A percentile compares a stretch with the other conserved stretches of the same genome.
Evolutionary conservation across 192 early-diverging fungal genomes (phyloP).

Genomic region (Coemansia sp.): DNA sequence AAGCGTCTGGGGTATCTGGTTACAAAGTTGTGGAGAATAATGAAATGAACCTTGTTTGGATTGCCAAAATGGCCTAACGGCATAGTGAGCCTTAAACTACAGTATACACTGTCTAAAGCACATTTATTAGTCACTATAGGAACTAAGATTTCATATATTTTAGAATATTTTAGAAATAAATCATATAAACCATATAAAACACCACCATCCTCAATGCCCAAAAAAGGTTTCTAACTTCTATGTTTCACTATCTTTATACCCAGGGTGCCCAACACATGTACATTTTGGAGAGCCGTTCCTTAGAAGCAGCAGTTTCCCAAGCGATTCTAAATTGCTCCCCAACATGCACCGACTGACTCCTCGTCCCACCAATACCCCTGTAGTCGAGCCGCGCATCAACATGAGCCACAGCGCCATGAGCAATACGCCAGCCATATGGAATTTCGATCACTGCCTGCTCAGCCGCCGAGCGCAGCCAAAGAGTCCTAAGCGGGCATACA

Average conservation of each 20-base stretch:
- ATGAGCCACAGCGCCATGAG: constrained; percentile 29
- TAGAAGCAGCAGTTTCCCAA: constrained; percentile 31
- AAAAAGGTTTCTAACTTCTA: too few species aligned
- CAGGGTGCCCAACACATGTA: constrained; percentile 48
- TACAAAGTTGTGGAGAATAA: too few species aligned
- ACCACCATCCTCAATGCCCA: too few species aligned
- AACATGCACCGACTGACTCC: constrained; percentile 7
- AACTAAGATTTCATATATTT: too few species aligned
- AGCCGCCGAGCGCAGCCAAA: constrained; percentile 14
- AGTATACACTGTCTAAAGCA: too few species aligned
- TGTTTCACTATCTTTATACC: constrained; percentile 18
- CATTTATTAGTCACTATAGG: too few species aligned
- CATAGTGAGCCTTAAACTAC: too few species aligned
- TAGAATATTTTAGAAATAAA: too few species aligned
- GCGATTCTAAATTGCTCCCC: constrained; percentile 21
- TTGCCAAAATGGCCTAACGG: too few species aligned
- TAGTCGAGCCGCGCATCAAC: constrained; percentile 38
- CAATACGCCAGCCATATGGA: constrained; percentile 41
- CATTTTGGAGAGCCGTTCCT: constrained; percentile 30
- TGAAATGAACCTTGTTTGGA: too few species aligned
- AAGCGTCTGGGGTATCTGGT: too few species aligned
- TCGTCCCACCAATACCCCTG: not conserved
- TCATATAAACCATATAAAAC: not conserved
- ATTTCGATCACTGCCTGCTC: constrained; percentile 13
- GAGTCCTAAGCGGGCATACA: constrained; percentile 25